A percentile compares a stretch with the other conserved stretches of the same genome.
Conservation (phyloP, 345 rosid genomes). For the Eucalyptus erythrocorys region DNA sequence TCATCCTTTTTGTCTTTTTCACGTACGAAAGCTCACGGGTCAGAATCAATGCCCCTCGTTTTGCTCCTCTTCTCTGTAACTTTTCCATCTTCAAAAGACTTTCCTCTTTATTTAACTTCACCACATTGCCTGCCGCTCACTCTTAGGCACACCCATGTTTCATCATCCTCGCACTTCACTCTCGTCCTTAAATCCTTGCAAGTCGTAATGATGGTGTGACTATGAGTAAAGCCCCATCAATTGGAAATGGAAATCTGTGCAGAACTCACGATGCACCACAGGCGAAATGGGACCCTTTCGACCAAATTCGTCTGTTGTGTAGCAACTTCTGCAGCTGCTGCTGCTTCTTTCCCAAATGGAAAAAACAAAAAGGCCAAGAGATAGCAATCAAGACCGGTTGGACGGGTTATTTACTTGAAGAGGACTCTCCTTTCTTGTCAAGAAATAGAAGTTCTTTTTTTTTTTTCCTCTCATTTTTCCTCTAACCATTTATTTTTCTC, state of each 20-base stretch:
- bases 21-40: neutral
- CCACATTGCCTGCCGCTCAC: slow-evolving; percentile 27
- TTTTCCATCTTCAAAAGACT: neutral
- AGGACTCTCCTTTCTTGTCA: slow-evolving; percentile 30
- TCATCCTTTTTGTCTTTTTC: neutral
- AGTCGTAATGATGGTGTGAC: neutral
- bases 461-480: neutral
- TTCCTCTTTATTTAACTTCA: neutral
- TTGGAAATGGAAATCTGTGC: neutral
- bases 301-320: neutral
- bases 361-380: neutral
- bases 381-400: neutral
- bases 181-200: neutral
- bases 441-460: slow-evolving; percentile 15
- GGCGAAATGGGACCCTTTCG: neutral
- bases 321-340: neutral
- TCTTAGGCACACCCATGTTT: slow-evolving; percentile 6
- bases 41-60: slow-evolving; percentile 10
- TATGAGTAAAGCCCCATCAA: neutral
- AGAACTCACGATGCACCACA: neutral
- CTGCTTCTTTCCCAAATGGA: neutral
- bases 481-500: neutral
- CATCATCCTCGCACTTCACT: slow-evolving; percentile 10
- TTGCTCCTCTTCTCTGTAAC: neutral
- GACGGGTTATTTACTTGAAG: neutral